Evolutionary conservation across 2,329 filamentous ascomycete genomes (phyloP).

Genomic region (Xylariaceae sp.): DNA sequence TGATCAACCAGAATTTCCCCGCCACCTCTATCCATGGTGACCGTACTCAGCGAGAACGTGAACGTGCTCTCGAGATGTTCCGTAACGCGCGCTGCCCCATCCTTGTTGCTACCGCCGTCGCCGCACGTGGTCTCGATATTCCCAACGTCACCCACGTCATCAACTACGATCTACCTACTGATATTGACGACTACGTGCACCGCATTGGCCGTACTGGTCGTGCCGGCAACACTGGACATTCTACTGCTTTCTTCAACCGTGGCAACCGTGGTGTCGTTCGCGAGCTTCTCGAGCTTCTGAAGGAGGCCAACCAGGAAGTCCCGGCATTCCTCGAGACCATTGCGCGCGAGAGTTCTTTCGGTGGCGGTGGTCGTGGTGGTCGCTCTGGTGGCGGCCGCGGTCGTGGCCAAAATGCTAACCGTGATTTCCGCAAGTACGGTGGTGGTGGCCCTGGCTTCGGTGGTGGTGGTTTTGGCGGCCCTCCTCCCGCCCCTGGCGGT

Average conservation of each 20-base stretch:
- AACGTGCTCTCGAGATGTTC: conserved; percentile 96
- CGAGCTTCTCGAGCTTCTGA: conserved; percentile 93
- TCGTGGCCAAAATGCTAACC: conserved; percentile 65
- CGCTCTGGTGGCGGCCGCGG: conserved; percentile 67
- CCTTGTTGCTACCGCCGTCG: conserved; percentile 92
- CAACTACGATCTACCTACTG: conserved; percentile 98
- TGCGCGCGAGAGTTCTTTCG: conserved; percentile 86
- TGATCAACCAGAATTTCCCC: conserved; percentile 97
- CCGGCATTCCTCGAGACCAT: conserved; percentile 94
- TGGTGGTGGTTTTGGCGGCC: conserved; percentile 35
- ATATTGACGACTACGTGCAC: conserved; percentile 98
- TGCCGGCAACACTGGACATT: conserved; percentile 97
- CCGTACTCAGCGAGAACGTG: conserved; percentile 97
- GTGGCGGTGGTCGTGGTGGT: conserved; percentile 55
- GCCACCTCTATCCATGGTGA: conserved; percentile 98
- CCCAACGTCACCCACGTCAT: conserved; percentile 95
- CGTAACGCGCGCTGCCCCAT: conserved; percentile 93
- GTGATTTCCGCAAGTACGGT: conserved; percentile 82
- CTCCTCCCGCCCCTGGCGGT: conserved; percentile 38
- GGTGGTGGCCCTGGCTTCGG: conserved; percentile 44
- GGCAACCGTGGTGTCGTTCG: conserved; percentile 97
- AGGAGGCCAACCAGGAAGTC: conserved; percentile 97
- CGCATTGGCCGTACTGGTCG: conserved; percentile 99
- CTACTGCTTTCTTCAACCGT: conserved; percentile 99
- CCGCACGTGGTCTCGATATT: conserved; percentile 86